A percentile compares a stretch with the other conserved stretches of the same genome.
Conservation (phyloP, 331 rosid genomes). For the Rosa hybrid region DNA sequence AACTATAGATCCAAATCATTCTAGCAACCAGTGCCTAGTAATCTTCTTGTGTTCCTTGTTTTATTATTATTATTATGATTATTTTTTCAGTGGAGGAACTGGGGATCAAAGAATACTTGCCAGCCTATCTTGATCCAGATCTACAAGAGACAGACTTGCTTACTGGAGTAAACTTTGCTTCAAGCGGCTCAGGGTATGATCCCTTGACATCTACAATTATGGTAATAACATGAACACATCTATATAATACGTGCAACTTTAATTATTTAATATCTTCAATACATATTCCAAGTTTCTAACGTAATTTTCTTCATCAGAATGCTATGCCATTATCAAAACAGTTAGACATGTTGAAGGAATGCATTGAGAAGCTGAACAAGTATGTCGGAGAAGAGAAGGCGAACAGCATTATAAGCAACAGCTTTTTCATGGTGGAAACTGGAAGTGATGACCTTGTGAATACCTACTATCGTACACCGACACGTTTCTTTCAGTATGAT, state of each 20-base stretch:
- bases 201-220: slow-evolving; percentile 8
- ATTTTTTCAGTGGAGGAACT: slow-evolving; percentile 3
- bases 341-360: slow-evolving; percentile 15
- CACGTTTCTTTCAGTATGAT: slow-evolving; percentile 2
- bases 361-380: slow-evolving; percentile 19
- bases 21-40: not conserved
- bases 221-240: slow-evolving; percentile 1
- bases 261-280: not conserved
- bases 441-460: slow-evolving; percentile 24
- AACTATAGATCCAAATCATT: not conserved
- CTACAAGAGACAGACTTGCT: slow-evolving; percentile 17
- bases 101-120: slow-evolving; percentile 23
- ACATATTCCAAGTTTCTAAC: too few relatives aligned
- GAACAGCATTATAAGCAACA: slow-evolving; percentile 10
- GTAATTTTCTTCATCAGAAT: not conserved
- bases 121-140: slow-evolving; percentile 22
- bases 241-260: not conserved
- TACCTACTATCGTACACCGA: slow-evolving; percentile 20
- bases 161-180: slow-evolving; percentile 26
- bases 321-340: slow-evolving; percentile 8
- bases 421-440: slow-evolving; percentile 16
- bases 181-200: slow-evolving; percentile 23
- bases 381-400: slow-evolving; percentile 23
- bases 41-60: not conserved
- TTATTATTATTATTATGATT: too few relatives aligned